Evolutionary conservation across 148 eudicot species (phyloP), one percentile per base, ranked within the genome.

Genomic region (Euryodendron excelsum): DNA sequence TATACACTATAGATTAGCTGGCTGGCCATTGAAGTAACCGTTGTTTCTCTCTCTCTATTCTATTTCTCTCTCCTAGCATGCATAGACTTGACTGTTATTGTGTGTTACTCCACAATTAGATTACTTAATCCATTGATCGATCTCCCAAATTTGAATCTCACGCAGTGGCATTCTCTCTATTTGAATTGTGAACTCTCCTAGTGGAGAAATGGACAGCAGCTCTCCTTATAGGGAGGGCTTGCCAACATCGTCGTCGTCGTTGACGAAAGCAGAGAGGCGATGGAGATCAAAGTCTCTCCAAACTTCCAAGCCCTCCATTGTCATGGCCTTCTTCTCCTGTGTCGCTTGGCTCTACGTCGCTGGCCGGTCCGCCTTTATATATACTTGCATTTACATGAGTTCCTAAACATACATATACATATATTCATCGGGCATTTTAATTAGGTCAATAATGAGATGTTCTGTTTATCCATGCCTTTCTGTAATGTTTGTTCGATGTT

Each of bases 261-360:
- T 87, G 74, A 25, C 79, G 28, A 79, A 88, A 88, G 58, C 82
- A 80, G 85, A 88, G 60, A 85, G 84, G 74, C 77, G 88, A 82
- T 14, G 53, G 79, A 84, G 87, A 60, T 78, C 90, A 0, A 80
- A 81, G 56, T 81, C 86, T 58, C 4, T 74, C 20, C 73, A 85
- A 8, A 78, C 86, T 3, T 73, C 85, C 31, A 87, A 80, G 72
- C 81, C 97, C 58, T 86, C 98, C 56, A 71, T 92, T 34, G 69
- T 96, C 28, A 52, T 96, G 78, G 97, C 90, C 11, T 93, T 96
- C 79, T 82, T 93, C 77, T 90, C 99, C 80, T 96, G 94, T 82
- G 63, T 96, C 75, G 98, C 99, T 37, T 96, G 98, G 91, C 92
- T 96, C 75, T 96, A 96, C 80, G 83, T 96, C 79, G 99, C 97